Evolutionary conservation across 805 yeast species (phyloP).

Genomic region (Candida namnaoensis): DNA sequence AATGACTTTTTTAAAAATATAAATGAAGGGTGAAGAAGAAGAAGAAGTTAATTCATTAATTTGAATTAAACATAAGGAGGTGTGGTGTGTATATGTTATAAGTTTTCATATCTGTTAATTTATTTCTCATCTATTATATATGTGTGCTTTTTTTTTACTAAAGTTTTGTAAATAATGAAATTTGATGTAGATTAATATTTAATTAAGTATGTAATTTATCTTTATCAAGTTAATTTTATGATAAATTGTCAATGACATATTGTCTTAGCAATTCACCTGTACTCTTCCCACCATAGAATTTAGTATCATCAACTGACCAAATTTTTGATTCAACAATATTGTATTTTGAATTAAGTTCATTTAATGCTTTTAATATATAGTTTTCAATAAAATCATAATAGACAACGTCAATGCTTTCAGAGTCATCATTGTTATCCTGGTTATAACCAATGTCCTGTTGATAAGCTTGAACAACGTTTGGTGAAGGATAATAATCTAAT

Average conservation of each 20-base stretch:
- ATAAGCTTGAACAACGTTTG: constrained; percentile 66
- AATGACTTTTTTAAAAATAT: neutral
- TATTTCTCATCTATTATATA: too few species aligned
- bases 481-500: constrained; percentile 50
- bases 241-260: constrained; percentile 18
- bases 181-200: too few species aligned
- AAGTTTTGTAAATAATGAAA: too few species aligned
- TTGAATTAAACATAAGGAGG: too few species aligned
- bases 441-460: constrained; percentile 1
- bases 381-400: constrained; percentile 70
- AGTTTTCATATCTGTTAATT: too few species aligned
- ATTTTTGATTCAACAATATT: constrained; percentile 9
- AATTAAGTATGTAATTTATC: too few species aligned
- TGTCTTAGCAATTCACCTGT: constrained; percentile 36
- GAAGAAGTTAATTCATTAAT: too few species aligned
- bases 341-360: constrained; percentile 14
- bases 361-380: constrained; percentile 37
- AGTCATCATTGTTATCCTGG: constrained; percentile 15
- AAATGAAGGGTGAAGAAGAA: too few species aligned
- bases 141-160: too few species aligned
- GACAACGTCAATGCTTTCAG: constrained; percentile 51
- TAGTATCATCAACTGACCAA: constrained; percentile 27
- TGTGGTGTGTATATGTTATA: too few species aligned
- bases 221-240: too few species aligned
- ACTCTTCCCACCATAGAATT: constrained; percentile 28